Base-by-base conservation (phyloP, 2,329 filamentous ascomycete species). In the Colletotrichum tofieldiae region DNA sequence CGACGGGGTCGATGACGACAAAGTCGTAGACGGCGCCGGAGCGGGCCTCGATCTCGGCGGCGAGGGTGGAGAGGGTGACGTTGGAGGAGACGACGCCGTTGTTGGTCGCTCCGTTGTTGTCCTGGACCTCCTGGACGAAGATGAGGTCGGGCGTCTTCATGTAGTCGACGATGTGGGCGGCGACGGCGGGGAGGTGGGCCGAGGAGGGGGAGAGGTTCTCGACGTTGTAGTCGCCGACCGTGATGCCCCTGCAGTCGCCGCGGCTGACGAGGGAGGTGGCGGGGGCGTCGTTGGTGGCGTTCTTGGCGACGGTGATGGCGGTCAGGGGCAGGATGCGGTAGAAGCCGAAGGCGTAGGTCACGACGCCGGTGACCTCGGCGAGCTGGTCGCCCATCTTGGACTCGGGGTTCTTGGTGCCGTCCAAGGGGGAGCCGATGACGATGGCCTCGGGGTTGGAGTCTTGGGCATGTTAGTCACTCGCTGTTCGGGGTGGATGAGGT, bases 391-490 rank as follows among this genome's bases (percentile, higher is more conserved):
- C 92, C 67, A 94, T 86, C 77, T 89, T 91, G 73, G 87, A 89
- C 71, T 86, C 84, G 0, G 88, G 88, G 79, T 93, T 93, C 32
- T 82, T 83, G 58, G 88, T 87, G 54, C 91, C 91, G 75, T 94
- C 92, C 1, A 94, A 85, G 5, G 92, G 92, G 1, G 83, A 79
- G 29, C 91, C 91, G 71, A 94, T 88, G 67, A 90, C 81, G 75
- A 94, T 91, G 56, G 89, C 85, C 80, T 94, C 92, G 0, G 92
- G 92, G 77, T 94, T 94, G 52, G 88, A 89, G 78, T 94, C 92
- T 83, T 14, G 59, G 51, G 16, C 12, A 11, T 23, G 49, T 74
- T 9, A 67, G 62, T 62, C 9, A 67, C 51, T 37, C 4, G 3
- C 35, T 35, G 7, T 29, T 4, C 20, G 18, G 14, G n/a, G 11